Base-by-base conservation (phyloP, 1,284 basidiomycete genomes). In the Trametes versicolor region DNA sequence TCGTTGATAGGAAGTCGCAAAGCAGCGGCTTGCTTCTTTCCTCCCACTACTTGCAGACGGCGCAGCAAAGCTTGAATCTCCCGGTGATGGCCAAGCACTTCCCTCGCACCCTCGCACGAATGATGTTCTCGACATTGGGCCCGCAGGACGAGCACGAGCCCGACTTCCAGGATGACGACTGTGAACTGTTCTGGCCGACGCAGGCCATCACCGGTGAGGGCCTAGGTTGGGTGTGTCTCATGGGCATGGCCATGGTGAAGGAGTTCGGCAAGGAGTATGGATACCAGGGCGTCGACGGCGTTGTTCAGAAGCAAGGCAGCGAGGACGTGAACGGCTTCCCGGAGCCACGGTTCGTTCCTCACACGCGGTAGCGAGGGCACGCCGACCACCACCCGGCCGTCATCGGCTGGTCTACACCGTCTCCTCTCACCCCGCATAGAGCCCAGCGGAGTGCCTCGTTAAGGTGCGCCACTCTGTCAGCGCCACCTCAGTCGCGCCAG, bases 241-340 rank as follows among this genome's bases (percentile, higher is more conserved):
- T 93, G 85, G 91, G 90, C 68, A 90, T 89, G 73, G 88, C 91
- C 47, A 93, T 93, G 91, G 85, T 93, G 72, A 87, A 84, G 70
- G 91, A 93, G 73, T 90, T 91, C 71, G 90, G 91, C 65, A 87
- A 86, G 72, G 82, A 85, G 36, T 87, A 88, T 75, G 90, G 88
- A 17, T 93, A 93, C 78, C 80, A 79, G 60, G 89, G 91, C 48
- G 74, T 90, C 21, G 83, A 87, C 25, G 91, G 90, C 19, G 85
- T 88, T 21, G 84, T 93, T 50, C 87, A 84, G n/a, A 91, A 90
- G 72, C 85, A 88, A 21, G 21, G 32, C 27, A 67, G 62, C 34
- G 68, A 69, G 48, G 50, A 64, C n/a, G 61, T 57, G 54, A 51
- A 45, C 29, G 68, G 68, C 21, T 63, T 63, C 47, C 58, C 51